Conservation (phyloP, 1,284 basidiomycete genomes). For the Polyporus tsugae region DNA sequence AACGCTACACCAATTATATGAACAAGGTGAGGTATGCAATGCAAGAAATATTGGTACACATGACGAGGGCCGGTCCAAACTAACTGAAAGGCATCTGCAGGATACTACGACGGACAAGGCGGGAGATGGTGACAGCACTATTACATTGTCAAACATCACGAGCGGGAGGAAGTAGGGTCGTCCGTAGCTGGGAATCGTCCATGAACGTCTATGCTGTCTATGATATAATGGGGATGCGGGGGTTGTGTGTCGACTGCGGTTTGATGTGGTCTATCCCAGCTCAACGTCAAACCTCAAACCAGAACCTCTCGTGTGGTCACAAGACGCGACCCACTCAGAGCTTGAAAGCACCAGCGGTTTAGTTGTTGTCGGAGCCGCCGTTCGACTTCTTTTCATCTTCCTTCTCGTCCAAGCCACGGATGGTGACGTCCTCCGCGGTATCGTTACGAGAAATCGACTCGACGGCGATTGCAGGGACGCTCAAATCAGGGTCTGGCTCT, state of each 20-base stretch:
- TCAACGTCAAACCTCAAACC: background rate
- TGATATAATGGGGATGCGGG: background rate
- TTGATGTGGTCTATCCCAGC: background rate
- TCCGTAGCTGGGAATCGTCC: background rate
- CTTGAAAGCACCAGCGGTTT: background rate
- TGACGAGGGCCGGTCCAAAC: background rate
- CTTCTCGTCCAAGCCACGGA: conserved; percentile 17
- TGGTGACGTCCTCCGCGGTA: conserved; percentile 23
- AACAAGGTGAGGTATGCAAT: background rate
- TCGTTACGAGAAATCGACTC: conserved; percentile 23
- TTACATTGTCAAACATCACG: background rate
- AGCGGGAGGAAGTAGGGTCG: background rate
- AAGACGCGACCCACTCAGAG: background rate
- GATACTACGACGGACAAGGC: background rate
- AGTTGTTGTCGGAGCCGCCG: background rate
- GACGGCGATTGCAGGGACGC: background rate
- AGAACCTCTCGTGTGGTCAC: background rate
- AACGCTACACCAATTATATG: background rate
- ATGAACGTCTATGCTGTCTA: conserved; percentile 5
- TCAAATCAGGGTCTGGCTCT: background rate
- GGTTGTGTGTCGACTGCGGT: background rate
- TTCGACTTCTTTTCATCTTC: conserved; percentile 17
- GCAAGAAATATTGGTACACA: background rate
- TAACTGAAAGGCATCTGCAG: background rate
- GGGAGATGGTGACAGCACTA: background rate